Evolutionary conservation across 164 flowering plant genomes (phyloP).

Genomic region (Hamamelis virginiana): DNA sequence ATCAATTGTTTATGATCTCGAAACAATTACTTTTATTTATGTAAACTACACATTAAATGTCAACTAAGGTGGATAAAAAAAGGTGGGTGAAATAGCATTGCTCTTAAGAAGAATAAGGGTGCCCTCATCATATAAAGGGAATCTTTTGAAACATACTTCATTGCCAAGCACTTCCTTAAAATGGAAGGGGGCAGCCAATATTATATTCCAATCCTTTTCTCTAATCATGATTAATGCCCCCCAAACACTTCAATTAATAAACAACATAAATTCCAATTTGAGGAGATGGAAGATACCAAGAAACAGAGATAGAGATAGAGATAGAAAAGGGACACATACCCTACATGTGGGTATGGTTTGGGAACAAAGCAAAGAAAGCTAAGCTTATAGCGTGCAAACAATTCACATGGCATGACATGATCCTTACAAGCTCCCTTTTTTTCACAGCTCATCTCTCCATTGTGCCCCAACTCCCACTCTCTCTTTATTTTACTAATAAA

Average conservation of each 20-base stretch:
- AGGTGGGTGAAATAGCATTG: too few species aligned
- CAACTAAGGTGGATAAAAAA: too few species aligned
- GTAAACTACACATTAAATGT: too few species aligned
- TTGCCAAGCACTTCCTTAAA: constrained; percentile 13
- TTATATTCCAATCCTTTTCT: neutral
- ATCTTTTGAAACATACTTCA: neutral
- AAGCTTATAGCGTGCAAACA: constrained; percentile 31
- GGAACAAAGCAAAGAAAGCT: constrained; percentile 44
- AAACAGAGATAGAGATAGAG: constrained; percentile 11
- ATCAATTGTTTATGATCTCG: too few species aligned
- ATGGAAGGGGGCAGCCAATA: constrained; percentile 2
- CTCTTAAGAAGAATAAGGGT: too few species aligned
- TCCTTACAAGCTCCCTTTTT: constrained; percentile 14
- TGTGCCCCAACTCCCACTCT: constrained; percentile 7
- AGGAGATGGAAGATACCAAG: constrained; percentile 24
- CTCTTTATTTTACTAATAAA: constrained; percentile 5
- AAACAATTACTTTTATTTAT: too few species aligned
- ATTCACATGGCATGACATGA: constrained; percentile 42
- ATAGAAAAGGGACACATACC: neutral
- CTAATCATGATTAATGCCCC: constrained; percentile 24
- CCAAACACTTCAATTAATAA: constrained; percentile 9
- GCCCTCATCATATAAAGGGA: too few species aligned
- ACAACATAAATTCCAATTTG: constrained; percentile 14
- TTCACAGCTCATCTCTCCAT: constrained; percentile 38
- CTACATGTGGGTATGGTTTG: constrained; percentile 51